These are phyloP conservation scores for Madurella fahalii DNA, from an alignment of 2,329 filamentous ascomycete genomes.

Conservation along the genomic window DNA sequence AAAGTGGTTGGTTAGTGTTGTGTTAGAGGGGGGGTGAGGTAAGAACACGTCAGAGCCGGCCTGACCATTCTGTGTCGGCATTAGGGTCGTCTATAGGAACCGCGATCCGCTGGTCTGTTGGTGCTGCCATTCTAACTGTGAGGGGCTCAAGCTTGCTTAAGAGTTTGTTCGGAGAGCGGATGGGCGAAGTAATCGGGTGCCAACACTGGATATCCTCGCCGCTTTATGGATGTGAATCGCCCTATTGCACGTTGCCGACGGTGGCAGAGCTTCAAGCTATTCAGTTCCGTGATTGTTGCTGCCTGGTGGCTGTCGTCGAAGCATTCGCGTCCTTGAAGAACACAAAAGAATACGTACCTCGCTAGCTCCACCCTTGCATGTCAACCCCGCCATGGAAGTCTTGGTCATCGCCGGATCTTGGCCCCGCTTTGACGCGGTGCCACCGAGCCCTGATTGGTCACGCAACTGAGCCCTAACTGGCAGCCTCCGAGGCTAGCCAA, in stretches of 20 bases:
- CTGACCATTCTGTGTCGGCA: slow-evolving; percentile 93
- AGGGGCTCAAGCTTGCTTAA: no score
- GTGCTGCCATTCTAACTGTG: slow-evolving; percentile 51
- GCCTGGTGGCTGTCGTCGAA: slow-evolving; percentile 10
- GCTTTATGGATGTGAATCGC: no score
- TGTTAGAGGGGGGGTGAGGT: neutral
- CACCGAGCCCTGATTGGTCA: slow-evolving; percentile 21
- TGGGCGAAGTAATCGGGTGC: no score
- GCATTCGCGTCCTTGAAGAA: slow-evolving; percentile 1
- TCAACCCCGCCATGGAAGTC: slow-evolving; percentile 15
- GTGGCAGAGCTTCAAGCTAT: neutral
- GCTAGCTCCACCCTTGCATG: slow-evolving; percentile 7
- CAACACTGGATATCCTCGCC: no score
- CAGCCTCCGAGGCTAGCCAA: slow-evolving; percentile 33
- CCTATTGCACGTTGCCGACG: no score
- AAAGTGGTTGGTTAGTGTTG: slow-evolving; percentile 6
- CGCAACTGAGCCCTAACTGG: slow-evolving; percentile 26
- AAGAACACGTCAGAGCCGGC: neutral
- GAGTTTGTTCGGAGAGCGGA: no score
- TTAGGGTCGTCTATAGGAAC: slow-evolving; percentile 94
- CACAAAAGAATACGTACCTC: slow-evolving; percentile 10
- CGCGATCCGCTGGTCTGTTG: slow-evolving; percentile 59
- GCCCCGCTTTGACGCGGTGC: slow-evolving; percentile 11
- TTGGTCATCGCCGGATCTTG: slow-evolving; percentile 2
- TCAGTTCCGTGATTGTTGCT: neutral